Evolutionary conservation across 1,284 basidiomycete species (phyloP), one percentile per base, ranked within the genome.

Genomic region (Heterobasidion occidentale): DNA sequence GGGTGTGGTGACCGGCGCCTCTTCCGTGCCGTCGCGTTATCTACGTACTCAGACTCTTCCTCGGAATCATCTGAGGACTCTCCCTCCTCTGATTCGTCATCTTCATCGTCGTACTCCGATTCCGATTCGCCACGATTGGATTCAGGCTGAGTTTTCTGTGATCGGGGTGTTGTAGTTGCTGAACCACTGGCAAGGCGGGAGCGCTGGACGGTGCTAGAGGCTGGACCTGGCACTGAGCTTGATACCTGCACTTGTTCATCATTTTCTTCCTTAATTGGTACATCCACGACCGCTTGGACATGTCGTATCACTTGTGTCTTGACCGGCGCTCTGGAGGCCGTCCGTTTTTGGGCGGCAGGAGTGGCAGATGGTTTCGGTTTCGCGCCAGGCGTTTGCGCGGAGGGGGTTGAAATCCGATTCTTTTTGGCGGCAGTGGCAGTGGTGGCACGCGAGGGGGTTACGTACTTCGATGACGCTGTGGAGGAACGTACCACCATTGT

Each of bases 401-500:
- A 33, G 9, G 20, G 52, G 27, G 12, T 38, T 3, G 50, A 51
- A 15, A 35, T 34, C 34, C 33, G 46, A 15, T 15, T 14, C 8
- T 45, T 20, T 17, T 33, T 12, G 15, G 45, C 46, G 36, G 19
- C 35, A 7, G 52, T 14, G 15, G 20, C 44, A 15, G 52, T 33
- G 2, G 42, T 11, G 6, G 45, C 27, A 9, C 9, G 36, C 15
- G 42, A 14, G 7, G 27, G 27, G 8, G 14, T 45, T n/a, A 35
- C 35, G 9, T 12, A 34, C 9, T 33, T 27, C 45, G 52, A 56
- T 2, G 66, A 61, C 15, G 62, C 55, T 5, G 61, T 63, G 11
- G 68, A 67, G 1, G 65, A 64, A 15, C 64, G 64, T 50, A 63
- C 65, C 12, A 65, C 59, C 1, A 55, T 34, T 15, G 64, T 59